phyloP scores from a whole-genome alignment of 2,329 filamentous ascomycete genomes.

The Trichothecium roseum region DNA sequence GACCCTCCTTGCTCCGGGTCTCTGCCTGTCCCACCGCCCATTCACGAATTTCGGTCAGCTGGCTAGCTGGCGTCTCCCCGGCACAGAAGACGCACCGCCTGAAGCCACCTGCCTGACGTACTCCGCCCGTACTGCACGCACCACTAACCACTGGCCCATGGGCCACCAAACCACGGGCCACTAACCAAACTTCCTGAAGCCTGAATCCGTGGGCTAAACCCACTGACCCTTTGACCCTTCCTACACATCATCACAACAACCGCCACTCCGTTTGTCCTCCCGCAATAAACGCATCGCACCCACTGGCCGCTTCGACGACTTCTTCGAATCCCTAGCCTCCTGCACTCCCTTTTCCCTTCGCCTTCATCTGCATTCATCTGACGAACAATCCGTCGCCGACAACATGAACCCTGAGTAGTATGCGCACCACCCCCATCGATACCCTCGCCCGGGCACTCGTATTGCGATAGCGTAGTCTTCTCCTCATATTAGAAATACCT shows the following conservation, averaged over 20 bases:
- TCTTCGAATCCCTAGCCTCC: neutral
- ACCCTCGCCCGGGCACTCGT: slow-evolving; percentile 18
- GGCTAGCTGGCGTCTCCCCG: no score
- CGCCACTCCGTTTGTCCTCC: neutral
- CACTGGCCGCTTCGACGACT: slow-evolving; percentile 1
- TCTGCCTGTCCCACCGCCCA: no score
- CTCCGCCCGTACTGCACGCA: neutral
- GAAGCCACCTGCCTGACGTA: slow-evolving; percentile 6
- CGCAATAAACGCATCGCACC: slow-evolving; percentile 1
- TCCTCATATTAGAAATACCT: slow-evolving; percentile 4
- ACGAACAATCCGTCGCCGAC: slow-evolving; percentile 18
- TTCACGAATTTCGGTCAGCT: no score
- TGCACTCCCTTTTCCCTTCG: slow-evolving; percentile 1
- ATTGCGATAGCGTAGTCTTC: slow-evolving; percentile 7
- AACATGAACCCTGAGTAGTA: slow-evolving; percentile 93
- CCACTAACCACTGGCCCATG: neutral
- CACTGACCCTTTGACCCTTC: slow-evolving; percentile 4
- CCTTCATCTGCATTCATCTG: slow-evolving; percentile 1
- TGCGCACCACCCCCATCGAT: slow-evolving; percentile 29
- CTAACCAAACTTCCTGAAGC: neutral
- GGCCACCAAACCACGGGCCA: neutral
- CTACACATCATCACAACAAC: slow-evolving; percentile 5
- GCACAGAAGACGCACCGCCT: no score
- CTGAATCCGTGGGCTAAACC: slow-evolving; percentile 3
- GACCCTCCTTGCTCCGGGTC: no score